phyloP scores from a whole-genome alignment of 2,329 filamentous ascomycete genomes.

The Lasiodiplodia citricola region DNA sequence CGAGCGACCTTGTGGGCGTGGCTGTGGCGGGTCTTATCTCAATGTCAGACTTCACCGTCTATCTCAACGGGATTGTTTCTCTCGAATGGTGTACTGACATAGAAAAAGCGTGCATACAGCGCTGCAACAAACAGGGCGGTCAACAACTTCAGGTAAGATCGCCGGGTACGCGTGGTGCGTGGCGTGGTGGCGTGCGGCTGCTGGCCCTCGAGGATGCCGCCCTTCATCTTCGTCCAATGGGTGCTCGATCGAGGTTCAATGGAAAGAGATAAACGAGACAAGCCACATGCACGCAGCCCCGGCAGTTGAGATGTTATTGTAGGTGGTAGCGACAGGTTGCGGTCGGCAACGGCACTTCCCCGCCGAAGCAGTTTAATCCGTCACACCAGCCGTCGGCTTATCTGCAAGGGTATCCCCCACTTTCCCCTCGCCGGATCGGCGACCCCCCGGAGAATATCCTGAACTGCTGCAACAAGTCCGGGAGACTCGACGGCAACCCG shows the following conservation, averaged over 20 bases:
- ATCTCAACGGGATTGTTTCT: too few relatives aligned
- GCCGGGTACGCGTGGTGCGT: constrained; percentile 11
- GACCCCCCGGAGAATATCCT: not conserved
- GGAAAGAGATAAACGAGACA: not conserved
- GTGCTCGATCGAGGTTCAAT: not conserved
- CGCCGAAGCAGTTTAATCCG: constrained; percentile 1
- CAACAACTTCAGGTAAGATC: constrained; percentile 2
- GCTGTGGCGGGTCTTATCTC: constrained; percentile 16
- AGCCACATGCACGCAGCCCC: not conserved
- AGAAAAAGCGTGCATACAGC: constrained; percentile 18
- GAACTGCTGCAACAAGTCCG: not conserved
- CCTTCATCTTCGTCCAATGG: constrained; percentile 13
- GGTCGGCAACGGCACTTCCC: constrained; percentile 18
- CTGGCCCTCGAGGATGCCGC: not conserved
- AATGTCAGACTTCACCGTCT: not conserved
- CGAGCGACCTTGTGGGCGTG: constrained; percentile 14
- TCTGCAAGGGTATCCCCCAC: not conserved
- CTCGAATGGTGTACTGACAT: not conserved
- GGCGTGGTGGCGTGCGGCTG: not conserved
- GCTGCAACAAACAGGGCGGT: not conserved
- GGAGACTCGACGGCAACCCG: not conserved
- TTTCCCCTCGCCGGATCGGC: not conserved
- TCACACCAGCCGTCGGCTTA: not conserved
- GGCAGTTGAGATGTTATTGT: constrained; percentile 5
- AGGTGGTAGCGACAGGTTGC: constrained; percentile 7